phyloP scores from a whole-genome alignment of 2,329 filamentous ascomycete species.

The Metarhizium rileyi region DNA sequence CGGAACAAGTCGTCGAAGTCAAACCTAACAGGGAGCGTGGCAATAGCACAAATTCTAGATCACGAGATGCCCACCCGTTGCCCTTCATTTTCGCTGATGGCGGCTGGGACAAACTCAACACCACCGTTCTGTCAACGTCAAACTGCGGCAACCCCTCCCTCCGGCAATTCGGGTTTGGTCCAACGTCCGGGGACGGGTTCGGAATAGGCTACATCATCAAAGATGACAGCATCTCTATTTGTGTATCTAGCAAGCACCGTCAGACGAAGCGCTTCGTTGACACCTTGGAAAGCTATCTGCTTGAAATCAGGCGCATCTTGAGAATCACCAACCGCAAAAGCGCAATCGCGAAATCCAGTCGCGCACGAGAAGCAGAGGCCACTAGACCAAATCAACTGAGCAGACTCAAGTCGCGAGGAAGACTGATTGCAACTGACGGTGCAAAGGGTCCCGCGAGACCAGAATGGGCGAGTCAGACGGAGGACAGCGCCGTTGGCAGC shows the following conservation, averaged over 20 bases:
- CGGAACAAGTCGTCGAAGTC: constrained; percentile 23
- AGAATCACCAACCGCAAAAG: constrained; percentile 51
- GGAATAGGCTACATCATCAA: constrained; percentile 99
- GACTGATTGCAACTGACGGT: constrained; percentile 50
- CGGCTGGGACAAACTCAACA: constrained; percentile 94
- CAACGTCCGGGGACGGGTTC: constrained; percentile 87
- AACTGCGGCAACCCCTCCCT: constrained; percentile 96
- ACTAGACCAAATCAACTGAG: constrained; percentile 26
- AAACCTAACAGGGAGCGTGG: constrained; percentile 35
- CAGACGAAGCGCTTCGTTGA: constrained; percentile 89
- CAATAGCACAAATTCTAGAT: constrained; percentile 44
- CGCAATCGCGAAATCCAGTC: constrained; percentile 31
- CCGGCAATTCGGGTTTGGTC: constrained; percentile 92
- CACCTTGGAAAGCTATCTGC: constrained; percentile 78
- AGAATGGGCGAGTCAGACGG: constrained; percentile 47
- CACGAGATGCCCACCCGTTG: constrained; percentile 40
- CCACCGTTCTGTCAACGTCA: constrained; percentile 88
- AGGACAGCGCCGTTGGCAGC: constrained; percentile 62
- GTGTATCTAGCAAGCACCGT: constrained; percentile 84
- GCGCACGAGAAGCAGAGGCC: constrained; percentile 44
- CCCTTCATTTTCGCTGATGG: constrained; percentile 77
- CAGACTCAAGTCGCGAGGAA: constrained; percentile 61
- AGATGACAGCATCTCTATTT: constrained; percentile 65
- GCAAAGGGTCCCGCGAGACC: constrained; percentile 32
- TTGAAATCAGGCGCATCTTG: constrained; percentile 81